phyloP scores from a whole-genome alignment of 1,284 basidiomycete species.

The Schizopora paradoxa region DNA sequence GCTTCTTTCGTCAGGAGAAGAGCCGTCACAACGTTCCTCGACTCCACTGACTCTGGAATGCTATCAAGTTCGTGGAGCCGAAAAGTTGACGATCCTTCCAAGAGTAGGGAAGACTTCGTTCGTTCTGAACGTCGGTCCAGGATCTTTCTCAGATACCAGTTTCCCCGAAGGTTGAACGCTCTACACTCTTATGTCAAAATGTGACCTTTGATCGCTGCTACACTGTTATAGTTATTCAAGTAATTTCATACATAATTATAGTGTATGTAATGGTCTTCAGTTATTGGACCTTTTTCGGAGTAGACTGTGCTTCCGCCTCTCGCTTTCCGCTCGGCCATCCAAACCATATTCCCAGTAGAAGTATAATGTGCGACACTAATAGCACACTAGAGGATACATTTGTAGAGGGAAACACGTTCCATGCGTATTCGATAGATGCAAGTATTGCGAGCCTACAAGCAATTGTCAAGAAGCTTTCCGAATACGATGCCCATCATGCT shows the following conservation, averaged over 20 bases:
- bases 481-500: slow-evolving; percentile 23
- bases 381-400: slow-evolving; percentile 61
- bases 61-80: slow-evolving; percentile 71
- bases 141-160: too few species aligned
- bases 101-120: slow-evolving; percentile 76
- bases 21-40: slow-evolving; percentile 50
- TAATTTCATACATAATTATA: too few species aligned
- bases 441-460: slow-evolving; percentile 55
- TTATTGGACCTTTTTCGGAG: slow-evolving; percentile 7
- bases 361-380: slow-evolving; percentile 47
- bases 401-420: slow-evolving; percentile 87
- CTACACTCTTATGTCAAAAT: too few species aligned
- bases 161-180: too few species aligned
- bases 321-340: slow-evolving; percentile 38
- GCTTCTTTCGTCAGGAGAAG: slow-evolving; percentile 48
- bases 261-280: too few species aligned
- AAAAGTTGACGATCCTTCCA: slow-evolving; percentile 67
- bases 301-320: neutral
- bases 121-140: slow-evolving; percentile 61
- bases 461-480: slow-evolving; percentile 10
- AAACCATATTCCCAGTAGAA: slow-evolving; percentile 65
- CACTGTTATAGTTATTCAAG: too few species aligned
- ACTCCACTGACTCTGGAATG: slow-evolving; percentile 62
- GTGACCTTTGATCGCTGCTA: too few species aligned
- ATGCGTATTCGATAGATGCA: slow-evolving; percentile 72